Percentiles rank a stretch among this genome's conserved stretches.
Evolutionary conservation across 2,329 filamentous ascomycete species (phyloP).

Genomic region (Arthroderma sp.): DNA sequence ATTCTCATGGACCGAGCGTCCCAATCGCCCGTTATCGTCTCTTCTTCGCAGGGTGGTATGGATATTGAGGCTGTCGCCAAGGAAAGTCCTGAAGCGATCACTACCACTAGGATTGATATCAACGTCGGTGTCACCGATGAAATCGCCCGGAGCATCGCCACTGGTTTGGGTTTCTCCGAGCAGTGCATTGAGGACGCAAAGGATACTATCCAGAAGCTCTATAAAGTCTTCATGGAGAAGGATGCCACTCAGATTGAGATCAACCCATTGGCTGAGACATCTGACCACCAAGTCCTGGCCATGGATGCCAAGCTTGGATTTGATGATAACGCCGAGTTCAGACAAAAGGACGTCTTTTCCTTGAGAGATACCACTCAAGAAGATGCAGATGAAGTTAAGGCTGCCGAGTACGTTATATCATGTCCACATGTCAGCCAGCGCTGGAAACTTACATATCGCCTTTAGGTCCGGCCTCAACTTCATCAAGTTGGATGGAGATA

Average conservation of each 20-base stretch:
- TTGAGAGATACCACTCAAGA: conserved; percentile 94
- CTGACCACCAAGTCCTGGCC: conserved; percentile 92
- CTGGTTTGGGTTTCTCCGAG: conserved; percentile 90
- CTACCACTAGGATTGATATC: conserved; percentile 87
- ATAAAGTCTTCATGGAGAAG: conserved; percentile 97
- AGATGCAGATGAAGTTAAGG: conserved; percentile 94
- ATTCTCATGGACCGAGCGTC: conserved; percentile 93
- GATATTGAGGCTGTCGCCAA: conserved; percentile 98
- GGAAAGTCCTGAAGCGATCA: conserved; percentile 91
- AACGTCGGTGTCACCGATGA: conserved; percentile 90
- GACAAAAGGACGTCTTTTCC: conserved; percentile 88
- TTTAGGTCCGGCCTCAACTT: conserved; percentile 70
- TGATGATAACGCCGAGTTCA: conserved; percentile 97
- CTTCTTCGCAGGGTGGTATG: conserved; percentile 97
- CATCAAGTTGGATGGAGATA: conserved; percentile 99
- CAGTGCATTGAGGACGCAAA: conserved; percentile 94
- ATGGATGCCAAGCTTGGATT: conserved; percentile 99
- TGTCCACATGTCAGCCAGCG: background rate
- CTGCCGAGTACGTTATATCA: conserved; percentile 55
- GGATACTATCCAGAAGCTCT: conserved; percentile 95
- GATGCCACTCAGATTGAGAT: conserved; percentile 99
- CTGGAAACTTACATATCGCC: background rate
- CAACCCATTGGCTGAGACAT: conserved; percentile 96
- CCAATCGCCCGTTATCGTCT: conserved; percentile 88
- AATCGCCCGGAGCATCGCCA: conserved; percentile 78